These are phyloP conservation scores for Paramecium tetraurelia DNA, from an alignment of 73 alveolate species.

Conservation along the genomic window DNA sequence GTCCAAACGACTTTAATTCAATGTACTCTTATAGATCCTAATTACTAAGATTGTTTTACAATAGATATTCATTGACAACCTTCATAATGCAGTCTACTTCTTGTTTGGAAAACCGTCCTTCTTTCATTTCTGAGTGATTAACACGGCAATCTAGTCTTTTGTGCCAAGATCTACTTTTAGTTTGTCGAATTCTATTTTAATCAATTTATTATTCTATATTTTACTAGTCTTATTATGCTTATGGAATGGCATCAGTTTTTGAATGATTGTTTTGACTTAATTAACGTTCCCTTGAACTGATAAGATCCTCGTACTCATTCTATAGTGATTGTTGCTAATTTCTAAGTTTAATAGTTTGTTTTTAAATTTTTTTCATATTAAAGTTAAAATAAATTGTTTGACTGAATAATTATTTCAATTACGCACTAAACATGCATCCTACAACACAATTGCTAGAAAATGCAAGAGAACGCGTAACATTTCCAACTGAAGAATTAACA, in stretches of 20 bases:
- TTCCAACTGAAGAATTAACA: not conserved
- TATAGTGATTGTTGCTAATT: not conserved
- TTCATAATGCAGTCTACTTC: not conserved
- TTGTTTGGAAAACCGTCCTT: not conserved
- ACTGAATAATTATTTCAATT: not conserved
- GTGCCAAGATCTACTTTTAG: not conserved
- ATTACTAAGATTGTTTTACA: not conserved
- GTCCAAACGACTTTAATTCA: not conserved
- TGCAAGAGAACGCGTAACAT: not conserved
- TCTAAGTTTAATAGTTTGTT: not conserved
- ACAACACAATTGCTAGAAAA: constrained; percentile 34
- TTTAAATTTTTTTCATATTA: not conserved
- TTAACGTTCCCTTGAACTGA: not conserved
- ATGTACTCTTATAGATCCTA: not conserved
- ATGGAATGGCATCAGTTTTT: not conserved
- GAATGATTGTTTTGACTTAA: too few species aligned
- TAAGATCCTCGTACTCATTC: not conserved
- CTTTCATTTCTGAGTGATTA: not conserved
- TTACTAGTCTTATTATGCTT: not conserved
- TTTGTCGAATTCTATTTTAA: not conserved
- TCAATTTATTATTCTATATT: not conserved
- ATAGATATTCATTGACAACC: not conserved
- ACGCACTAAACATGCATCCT: constrained; percentile 43
- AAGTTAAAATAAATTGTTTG: not conserved
- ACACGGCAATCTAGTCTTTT: not conserved